Evolutionary conservation across 2,329 filamentous ascomycete species (phyloP), one percentile per base, ranked within the genome.

Genomic region (Paecilomyces formosus): DNA sequence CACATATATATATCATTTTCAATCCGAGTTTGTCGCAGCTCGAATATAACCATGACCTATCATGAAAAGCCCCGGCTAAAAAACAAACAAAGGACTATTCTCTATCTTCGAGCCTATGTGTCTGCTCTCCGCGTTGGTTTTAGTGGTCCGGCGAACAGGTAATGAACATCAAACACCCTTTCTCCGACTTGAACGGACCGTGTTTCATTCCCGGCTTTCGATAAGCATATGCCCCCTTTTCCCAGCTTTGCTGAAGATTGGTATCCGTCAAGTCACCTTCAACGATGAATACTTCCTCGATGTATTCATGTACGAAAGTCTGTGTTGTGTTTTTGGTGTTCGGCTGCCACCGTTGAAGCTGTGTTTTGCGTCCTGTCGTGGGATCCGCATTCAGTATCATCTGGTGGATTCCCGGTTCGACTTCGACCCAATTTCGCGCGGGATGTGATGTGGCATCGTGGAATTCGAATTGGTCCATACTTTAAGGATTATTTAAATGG

Each of bases 201-300:
- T 76, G 72, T 59, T 71, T 62, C 74, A 75, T 76, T 9, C 72
- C 73, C 13, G 74, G 72, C 54, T 72, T 67, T 21, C 74, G 69
- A 61, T 76, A 76, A 13, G 73, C 75, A 68, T 76, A 77, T 3
- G 71, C 66, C 39, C 74, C 73, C 54, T 69, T 66, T 12, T 66
- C 59, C 70, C 70, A 77, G 8, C 66, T 61, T 55, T 68, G 62
- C 18, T 57, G 60, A 8, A 74, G 64, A 15, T 64, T 65, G 45
- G 66, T 62, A 62, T 76, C 73, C 58, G 66, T 67, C 56, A 76
- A 58, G 49, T 72, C 71, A 13, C 72, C 73, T 33, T 73, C 68
- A 15, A 72, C 61, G 45, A 76, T 65, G 58, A 67, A 75, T 54
- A 76, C 73, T 54, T 76, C 74, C 55, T 77, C 75, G 50, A 72